Evolutionary conservation across 2,329 filamentous ascomycete genomes (phyloP), one percentile per base, ranked within the genome.

Genomic region (Hymenoscyphus albidus): DNA sequence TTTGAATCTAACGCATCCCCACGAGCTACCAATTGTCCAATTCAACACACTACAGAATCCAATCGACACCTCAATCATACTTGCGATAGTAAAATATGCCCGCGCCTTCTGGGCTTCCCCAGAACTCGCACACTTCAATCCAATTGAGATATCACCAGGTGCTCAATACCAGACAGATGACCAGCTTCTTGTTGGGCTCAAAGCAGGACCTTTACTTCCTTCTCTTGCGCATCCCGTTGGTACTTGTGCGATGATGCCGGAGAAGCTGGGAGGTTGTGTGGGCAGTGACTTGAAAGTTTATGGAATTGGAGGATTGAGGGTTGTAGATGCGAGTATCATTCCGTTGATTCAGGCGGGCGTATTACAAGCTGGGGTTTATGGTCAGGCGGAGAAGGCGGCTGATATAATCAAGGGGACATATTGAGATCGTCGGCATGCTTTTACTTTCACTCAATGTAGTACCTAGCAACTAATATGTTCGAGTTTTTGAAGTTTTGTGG

Each of bases 191-290:
- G 69, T 35, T 72, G 69, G 62, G 63, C 73, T 59, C 73, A 71
- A 63, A 58, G 69, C 38, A 70, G 40, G 58, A 16, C 4, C 39
- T 31, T 59, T 59, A 69, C 79, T 16, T 74, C 77, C 65, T 77
- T 44, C 70, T 77, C 2, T 77, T 78, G 60, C 38, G 9, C 61
- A 62, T 80, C 78, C 66, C 78, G 81, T 71, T 76, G 78, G 68
- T 9, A 63, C 68, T 4, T 65, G 61, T 54, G 58, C 68, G 7
- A 68, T 65, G 65, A 64, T 65, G 42, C 67, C 67, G 0, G 44
- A 63, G 32, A 44, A 64, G n/a, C 10, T 64, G 14, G 68, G 67
- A 13, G 67, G 68, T 32, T 65, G 67, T 31, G 67, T 70, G 13
- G 64, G 59, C 48, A 31, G 44, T 27, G 58, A 64, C 32, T 60